Base-by-base conservation (phyloP, 2,329 filamentous ascomycete species). In the Penicillium sp. region DNA sequence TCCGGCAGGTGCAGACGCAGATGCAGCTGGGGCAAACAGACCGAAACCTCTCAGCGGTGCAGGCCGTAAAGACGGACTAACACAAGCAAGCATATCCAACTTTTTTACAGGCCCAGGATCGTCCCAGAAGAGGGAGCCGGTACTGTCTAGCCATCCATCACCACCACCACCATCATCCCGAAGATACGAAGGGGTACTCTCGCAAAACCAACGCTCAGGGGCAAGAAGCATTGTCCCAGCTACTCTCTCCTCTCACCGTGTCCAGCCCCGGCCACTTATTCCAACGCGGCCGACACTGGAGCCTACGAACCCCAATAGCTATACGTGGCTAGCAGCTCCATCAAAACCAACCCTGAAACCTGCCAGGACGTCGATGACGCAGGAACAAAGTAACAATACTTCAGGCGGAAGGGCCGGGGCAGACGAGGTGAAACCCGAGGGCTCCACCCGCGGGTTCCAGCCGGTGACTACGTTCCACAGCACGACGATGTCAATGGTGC, bases 41-140 rank as follows among this genome's bases (percentile, higher is more conserved):
- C 60, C 69, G 24, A 59, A 61, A 72, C 49, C 65, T 64, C 39
- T 65, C 65, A 56, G 61, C 53, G 58, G 70, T 54, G 55, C 71
- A 62, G 61, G 70, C 59, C 60, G 60, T 74, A 67, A 74, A 73
- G 64, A 72, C 68, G 62, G 66, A 22, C 72, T 76, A 58, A 78
- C 76, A 1, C 82, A 85, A 66, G 79, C 78, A 26, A 79, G 71
- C 47, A 81, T 85, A 44, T 77, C 78, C 4, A 78, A 69, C 55
- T 85, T 84, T 69, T 84, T 84, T 45, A 58, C 65, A 20, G 62
- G 64, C 31, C 61, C 66, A 44, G 60, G 65, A 20, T 55, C 58
- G n/a, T 55, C 56, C 32, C 58, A 61, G 42, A 64, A 66, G 42
- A 50, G 34, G 47, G 53, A 55, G 9, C 35, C 61, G 22, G 24